Conservation (phyloP, 257 asterid genomes). For the Voacanga thouarsii region DNA sequence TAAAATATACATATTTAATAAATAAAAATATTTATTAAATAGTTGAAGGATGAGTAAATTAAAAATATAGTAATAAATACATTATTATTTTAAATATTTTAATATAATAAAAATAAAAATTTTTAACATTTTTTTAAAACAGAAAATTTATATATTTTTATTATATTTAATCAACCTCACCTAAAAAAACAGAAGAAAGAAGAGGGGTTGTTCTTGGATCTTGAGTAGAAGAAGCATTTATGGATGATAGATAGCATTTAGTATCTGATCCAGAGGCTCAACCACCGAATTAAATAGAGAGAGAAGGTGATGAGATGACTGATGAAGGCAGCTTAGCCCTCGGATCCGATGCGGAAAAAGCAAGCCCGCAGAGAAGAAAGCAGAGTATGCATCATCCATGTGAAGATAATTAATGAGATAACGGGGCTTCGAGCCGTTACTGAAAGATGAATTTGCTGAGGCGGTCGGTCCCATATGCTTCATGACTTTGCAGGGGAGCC, state of each 20-base stretch:
- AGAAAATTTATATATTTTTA: no score
- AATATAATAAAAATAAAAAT: no score
- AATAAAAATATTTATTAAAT: no score
- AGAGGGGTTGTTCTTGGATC: background rate
- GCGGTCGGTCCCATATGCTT: slow-evolving; percentile 12
- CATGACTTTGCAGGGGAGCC: background rate
- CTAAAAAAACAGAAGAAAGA: background rate
- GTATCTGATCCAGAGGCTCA: background rate
- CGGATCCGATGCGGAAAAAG: background rate
- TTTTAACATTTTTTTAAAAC: no score
- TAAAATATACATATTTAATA: no score
- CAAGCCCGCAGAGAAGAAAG: background rate
- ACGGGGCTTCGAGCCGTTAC: background rate
- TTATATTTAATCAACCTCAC: no score
- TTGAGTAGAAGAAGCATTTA: slow-evolving; percentile 17
- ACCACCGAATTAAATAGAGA: slow-evolving; percentile 12
- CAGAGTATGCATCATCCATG: slow-evolving; percentile 13
- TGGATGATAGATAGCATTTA: background rate
- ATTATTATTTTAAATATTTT: no score
- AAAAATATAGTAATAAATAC: no score
- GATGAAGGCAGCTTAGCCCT: background rate
- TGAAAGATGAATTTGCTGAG: background rate
- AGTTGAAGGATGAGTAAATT: no score
- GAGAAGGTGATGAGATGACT: slow-evolving; percentile 2
- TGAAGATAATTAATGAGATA: slow-evolving; percentile 33